Percentiles rank a stretch among this genome's conserved stretches.
These are phyloP conservation scores for Taiozyma sp. DNA, from an alignment of 1,139 yeast genomes.

Conservation along the genomic window DNA sequence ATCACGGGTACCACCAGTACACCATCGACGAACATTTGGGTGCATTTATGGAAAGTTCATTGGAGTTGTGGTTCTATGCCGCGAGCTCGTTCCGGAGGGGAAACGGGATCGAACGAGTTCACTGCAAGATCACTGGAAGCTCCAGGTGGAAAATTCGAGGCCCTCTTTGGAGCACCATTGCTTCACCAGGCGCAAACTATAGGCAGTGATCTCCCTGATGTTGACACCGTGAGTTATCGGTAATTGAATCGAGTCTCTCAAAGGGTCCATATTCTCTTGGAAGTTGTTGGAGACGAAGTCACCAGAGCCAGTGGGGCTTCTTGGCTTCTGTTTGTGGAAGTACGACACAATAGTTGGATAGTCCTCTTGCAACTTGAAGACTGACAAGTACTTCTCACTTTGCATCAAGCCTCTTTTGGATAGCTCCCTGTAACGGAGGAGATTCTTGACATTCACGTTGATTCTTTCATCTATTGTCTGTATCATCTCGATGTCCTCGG, in stretches of 20 bases:
- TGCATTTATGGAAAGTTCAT: too few species aligned
- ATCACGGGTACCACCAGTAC: not conserved
- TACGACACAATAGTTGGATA: conserved; percentile 35
- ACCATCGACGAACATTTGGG: too few species aligned
- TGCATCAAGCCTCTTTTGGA: conserved; percentile 6
- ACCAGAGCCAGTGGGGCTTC: not conserved
- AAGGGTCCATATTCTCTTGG: conserved; percentile 4
- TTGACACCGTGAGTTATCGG: conserved; percentile 10
- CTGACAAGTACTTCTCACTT: conserved; percentile 11
- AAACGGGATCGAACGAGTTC: too few species aligned
- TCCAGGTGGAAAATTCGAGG: conserved; percentile 9
- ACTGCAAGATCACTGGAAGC: not conserved
- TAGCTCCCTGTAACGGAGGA: conserved; percentile 6
- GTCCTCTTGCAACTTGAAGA: conserved; percentile 20
- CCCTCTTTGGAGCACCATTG: conserved; percentile 11
- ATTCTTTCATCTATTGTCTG: conserved; percentile 5
- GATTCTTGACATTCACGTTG: conserved; percentile 6
- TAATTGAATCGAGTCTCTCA: conserved; percentile 8
- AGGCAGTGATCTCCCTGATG: conserved; percentile 9
- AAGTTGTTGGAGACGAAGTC: not conserved
- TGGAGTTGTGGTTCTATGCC: too few species aligned
- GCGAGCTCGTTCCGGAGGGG: too few species aligned
- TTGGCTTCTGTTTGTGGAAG: conserved; percentile 9
- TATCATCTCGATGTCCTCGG: conserved; percentile 2
- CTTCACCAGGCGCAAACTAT: conserved; percentile 6